Evolutionary conservation across 164 flowering plant genomes (phyloP), one percentile per base, ranked within the genome.

Genomic region (Vitis labrusca): DNA sequence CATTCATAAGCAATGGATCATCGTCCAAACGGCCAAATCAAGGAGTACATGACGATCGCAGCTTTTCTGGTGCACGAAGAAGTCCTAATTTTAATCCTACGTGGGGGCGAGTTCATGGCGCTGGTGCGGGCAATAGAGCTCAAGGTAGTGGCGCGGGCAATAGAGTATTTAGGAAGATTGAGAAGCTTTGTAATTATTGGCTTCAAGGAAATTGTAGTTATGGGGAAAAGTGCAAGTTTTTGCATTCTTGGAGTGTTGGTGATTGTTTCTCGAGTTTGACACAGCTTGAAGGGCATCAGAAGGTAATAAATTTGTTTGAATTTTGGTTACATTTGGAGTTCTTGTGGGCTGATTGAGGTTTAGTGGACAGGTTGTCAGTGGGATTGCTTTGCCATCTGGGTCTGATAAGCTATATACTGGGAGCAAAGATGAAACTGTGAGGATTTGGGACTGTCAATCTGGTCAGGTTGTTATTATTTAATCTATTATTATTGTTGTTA

Each of bases 401-500:
- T 90, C 92, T 12, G 89, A 88, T 77, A 93, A 91, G 76, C 86
- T 95, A 13, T 95, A 85, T 62, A 81, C 93, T 0, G 93, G 88
- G 13, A 83, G 97, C 73, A 83, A 87, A 73, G 99, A 95, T 68
- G 84, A 83, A 64, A 72, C 93, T 50, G 79, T 91, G 50, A 71
- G 95, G 72, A 77, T 83, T 51, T 91, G 96, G 99, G 93, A 93
- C 71, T 93, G 97, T 68, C 82, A 88, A 49, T 80, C 92, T 65
- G 99, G 99, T n/a, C 87, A 89, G 95, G 98, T 94, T 63, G 37
- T 52, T 59, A 23, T 76, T 54, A 10, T 23, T 23, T 23, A 23
- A 23, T 23, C 27, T 23, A 23, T 49, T 53, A 2, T 50, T 49
- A 12, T 9, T 69, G n/a, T 17, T 66, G 44, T 32, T 70, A 17